phyloP scores from a whole-genome alignment of 2,329 filamentous ascomycete genomes.

The Neonectria coccinea region DNA sequence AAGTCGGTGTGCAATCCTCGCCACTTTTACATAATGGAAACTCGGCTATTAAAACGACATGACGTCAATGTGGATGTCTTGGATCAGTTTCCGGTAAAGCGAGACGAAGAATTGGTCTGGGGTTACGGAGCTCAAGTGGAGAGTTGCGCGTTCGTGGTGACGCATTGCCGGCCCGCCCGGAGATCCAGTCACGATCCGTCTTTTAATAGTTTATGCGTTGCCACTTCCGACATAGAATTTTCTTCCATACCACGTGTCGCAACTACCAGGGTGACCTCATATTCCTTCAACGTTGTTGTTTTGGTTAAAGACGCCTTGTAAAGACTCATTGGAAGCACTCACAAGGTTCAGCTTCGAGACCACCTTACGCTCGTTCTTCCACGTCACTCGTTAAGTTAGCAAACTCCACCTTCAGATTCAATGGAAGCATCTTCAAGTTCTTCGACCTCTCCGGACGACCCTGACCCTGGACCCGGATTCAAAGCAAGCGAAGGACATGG shows the following conservation, averaged over 20 bases:
- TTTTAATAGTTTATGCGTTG: neutral
- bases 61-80: neutral
- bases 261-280: neutral
- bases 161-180: slow-evolving; percentile 3
- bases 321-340: neutral
- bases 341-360: neutral
- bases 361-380: slow-evolving; percentile 21
- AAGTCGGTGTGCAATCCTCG: slow-evolving; percentile 1
- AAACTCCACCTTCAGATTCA: slow-evolving; percentile 8
- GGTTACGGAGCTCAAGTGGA: neutral
- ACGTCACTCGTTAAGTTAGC: slow-evolving; percentile 35
- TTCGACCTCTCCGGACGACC: slow-evolving; percentile 36
- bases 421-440: slow-evolving; percentile 39
- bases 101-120: neutral
- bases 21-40: slow-evolving; percentile 10
- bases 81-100: neutral
- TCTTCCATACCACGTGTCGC: slow-evolving; percentile 1
- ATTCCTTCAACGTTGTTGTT: neutral
- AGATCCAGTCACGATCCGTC: slow-evolving; percentile 8
- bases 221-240: neutral
- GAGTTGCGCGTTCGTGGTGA: neutral
- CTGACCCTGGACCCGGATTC: slow-evolving; percentile 35
- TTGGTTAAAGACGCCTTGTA: neutral
- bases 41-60: neutral
- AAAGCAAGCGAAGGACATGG: slow-evolving; percentile 5